A percentile compares a stretch with the other conserved stretches of the same genome.
These are phyloP conservation scores for Lactarius sanguifluus DNA, from an alignment of 768 basidiomycete genomes.

Conservation along the genomic window DNA sequence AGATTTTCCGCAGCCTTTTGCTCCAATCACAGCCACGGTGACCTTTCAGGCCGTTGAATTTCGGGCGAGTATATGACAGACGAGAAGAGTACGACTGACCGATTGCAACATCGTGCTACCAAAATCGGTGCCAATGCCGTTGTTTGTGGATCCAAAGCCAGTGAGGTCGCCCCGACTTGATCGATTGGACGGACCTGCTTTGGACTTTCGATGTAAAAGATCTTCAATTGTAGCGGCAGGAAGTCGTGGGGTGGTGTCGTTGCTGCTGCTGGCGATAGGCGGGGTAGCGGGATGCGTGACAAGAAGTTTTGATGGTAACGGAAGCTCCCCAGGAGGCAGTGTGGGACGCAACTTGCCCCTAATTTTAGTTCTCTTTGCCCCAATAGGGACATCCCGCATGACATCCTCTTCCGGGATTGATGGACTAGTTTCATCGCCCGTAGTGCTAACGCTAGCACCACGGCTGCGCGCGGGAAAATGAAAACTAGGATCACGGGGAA, in stretches of 20 bases:
- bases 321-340: slow-evolving; percentile 35
- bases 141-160: not conserved
- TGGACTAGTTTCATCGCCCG: slow-evolving; percentile 43
- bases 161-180: slow-evolving; percentile 8
- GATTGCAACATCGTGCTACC: slow-evolving; percentile 11
- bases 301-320: slow-evolving; percentile 35
- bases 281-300: not conserved
- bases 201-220: slow-evolving; percentile 6
- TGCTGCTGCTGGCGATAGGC: not conserved
- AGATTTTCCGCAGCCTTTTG: slow-evolving; percentile 80
- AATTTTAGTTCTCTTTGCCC: slow-evolving; percentile 17
- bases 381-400: slow-evolving; percentile 37
- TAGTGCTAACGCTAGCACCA: slow-evolving; percentile 55
- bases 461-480: slow-evolving; percentile 47
- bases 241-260: slow-evolving; percentile 8
- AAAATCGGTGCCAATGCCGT: slow-evolving; percentile 2
- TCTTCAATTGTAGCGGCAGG: not conserved
- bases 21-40: slow-evolving; percentile 78
- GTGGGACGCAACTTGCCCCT: slow-evolving; percentile 38
- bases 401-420: slow-evolving; percentile 48
- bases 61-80: not conserved
- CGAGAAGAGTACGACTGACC: slow-evolving; percentile 14
- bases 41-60: slow-evolving; percentile 36
- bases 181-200: slow-evolving; percentile 12
- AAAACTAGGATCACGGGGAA: slow-evolving; percentile 40